These are phyloP conservation scores for Thalassiosira mediterranea DNA, from an alignment of 352 stramenopile genomes.

Conservation along the genomic window DNA sequence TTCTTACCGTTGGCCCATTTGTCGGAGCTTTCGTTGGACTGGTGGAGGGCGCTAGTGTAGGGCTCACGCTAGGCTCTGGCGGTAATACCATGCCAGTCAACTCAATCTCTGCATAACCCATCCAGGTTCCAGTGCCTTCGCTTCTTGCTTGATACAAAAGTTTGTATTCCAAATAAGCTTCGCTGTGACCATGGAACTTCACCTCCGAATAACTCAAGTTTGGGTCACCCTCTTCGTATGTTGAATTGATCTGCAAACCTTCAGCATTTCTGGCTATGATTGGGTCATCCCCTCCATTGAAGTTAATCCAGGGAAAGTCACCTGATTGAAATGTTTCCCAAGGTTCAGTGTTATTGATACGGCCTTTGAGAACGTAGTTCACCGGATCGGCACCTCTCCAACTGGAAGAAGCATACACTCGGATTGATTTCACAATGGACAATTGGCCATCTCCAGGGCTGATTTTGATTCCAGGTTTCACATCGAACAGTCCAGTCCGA, in stretches of 20 bases:
- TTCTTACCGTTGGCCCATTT: too few species aligned
- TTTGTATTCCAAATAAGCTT: constrained; percentile 2
- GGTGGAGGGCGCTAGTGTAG: constrained; percentile 11
- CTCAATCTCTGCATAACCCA: too few species aligned
- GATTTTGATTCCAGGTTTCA: not conserved
- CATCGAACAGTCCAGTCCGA: not conserved
- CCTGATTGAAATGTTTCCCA: constrained; percentile 7
- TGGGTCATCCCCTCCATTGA: too few species aligned
- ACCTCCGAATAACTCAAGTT: constrained; percentile 5
- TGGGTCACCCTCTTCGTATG: constrained; percentile 10
- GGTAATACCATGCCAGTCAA: constrained; percentile 20
- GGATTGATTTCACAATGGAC: not conserved
- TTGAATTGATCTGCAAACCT: not conserved
- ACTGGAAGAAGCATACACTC: not conserved
- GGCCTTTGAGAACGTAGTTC: constrained; percentile 13
- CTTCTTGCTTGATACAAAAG: too few species aligned
- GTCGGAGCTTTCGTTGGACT: not conserved
- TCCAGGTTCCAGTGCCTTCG: too few species aligned
- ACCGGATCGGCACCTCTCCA: not conserved
- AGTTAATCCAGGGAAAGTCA: not conserved
- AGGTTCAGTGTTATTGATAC: not conserved
- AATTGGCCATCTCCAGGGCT: not conserved
- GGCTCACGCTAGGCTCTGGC: constrained; percentile 14
- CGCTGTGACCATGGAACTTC: not conserved
- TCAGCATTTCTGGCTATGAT: not conserved